These are phyloP conservation scores for Simplicillium sp. DNA, from an alignment of 2,329 filamentous ascomycete genomes.

Conservation along the genomic window DNA sequence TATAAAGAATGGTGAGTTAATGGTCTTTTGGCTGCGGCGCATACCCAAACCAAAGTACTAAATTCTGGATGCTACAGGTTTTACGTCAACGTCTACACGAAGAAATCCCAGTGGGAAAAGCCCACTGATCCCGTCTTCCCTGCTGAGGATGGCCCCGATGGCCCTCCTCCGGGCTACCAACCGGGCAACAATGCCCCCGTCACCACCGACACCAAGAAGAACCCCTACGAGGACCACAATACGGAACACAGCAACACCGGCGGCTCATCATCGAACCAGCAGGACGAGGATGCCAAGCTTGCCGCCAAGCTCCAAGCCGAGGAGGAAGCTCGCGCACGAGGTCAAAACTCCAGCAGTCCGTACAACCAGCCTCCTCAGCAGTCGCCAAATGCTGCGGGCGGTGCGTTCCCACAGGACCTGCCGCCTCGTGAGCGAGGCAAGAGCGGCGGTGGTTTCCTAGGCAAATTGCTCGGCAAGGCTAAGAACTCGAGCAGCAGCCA, in stretches of 20 bases:
- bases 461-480: conserved; percentile 42
- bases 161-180: conserved; percentile 60
- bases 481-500: conserved; percentile 23
- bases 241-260: conserved; percentile 21
- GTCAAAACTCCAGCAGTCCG: conserved; percentile 17
- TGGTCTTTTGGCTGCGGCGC: too few relatives aligned
- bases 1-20: conserved; percentile 69
- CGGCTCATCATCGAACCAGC: conserved; percentile 17
- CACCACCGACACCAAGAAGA: conserved; percentile 52
- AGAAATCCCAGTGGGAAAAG: conserved; percentile 83
- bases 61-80: conserved; percentile 48
- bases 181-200: conserved; percentile 24
- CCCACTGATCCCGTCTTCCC: conserved; percentile 60
- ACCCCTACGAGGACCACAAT: conserved; percentile 52
- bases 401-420: conserved; percentile 3
- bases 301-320: conserved; percentile 75
- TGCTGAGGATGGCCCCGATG: conserved; percentile 31
- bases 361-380: conserved; percentile 32
- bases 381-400: conserved; percentile 8
- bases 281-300: conserved; percentile 60
- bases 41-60: too few relatives aligned
- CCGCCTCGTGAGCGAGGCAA: conserved; percentile 16
- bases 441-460: conserved; percentile 35
- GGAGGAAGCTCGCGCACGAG: conserved; percentile 56
- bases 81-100: conserved; percentile 83